Evolutionary conservation across 306 rosid genomes (phyloP), one percentile per base, ranked within the genome.

Genomic region (Ammopiptanthus mongolicus): DNA sequence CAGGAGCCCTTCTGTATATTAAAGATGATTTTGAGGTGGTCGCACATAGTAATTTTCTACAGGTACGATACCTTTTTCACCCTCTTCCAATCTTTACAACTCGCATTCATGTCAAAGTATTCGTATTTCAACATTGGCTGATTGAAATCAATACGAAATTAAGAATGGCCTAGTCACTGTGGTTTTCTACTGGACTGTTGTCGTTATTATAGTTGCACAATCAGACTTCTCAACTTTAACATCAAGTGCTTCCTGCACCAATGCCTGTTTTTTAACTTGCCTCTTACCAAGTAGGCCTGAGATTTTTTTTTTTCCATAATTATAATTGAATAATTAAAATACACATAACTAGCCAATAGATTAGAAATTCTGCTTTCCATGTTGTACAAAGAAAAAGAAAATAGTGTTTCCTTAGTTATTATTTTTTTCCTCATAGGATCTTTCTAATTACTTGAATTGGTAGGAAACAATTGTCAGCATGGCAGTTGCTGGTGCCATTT

Each of bases 381-480:
- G 33, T 12, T 65, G 18, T 44, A 18, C 5, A 6, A 42, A 21
- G 25, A 64, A 21, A 29, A 33, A 33, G 21, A 33, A 65, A 41
- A 4, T 28, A 25, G 4, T 6, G 41, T 28, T 63, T 5, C 18
- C 29, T 42, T 7, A 2, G 0, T 39, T n/a, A n/a, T 33, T 15
- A 33, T 61, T 3, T 8, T 3, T 7, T 39, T 5, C 11, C 52
- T 19, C 34, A 6, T 22, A 36, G 65, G 56, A 58, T 37, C 41
- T 47, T 33, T 28, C 21, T 59, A 68, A 51, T 69, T 74, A 5
- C 67, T 51, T 56, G 61, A 66, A 61, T 60, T 82, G 36, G 7
- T 89, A 93, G 93, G 98, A 91, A 91, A 91, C 98, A 44, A 84
- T 84, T 33, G 98, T 93, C 8, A 93, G 98, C 86, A 91, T 89